Percentiles rank a stretch among this genome's conserved stretches.
Evolutionary conservation across 176 grass and related monocot species (phyloP).

Genomic region (Lolium multiflorum): DNA sequence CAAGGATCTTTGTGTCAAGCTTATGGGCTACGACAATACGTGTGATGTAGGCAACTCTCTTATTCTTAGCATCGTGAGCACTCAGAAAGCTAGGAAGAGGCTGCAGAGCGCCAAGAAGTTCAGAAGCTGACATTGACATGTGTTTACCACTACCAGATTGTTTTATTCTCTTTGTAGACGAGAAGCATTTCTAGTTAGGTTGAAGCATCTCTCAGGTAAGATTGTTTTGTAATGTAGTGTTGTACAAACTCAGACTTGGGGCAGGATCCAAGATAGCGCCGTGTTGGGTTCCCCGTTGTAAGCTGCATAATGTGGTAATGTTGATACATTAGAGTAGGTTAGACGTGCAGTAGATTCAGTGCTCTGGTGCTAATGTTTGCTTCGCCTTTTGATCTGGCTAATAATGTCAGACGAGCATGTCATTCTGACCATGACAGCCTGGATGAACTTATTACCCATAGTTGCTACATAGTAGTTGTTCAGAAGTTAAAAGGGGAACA

Average conservation of each 20-base stretch:
- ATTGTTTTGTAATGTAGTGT: not conserved
- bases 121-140: constrained; percentile 35
- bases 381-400: not conserved
- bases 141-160: not conserved
- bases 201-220: not conserved
- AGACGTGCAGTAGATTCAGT: not conserved
- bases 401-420: not conserved
- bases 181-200: constrained; percentile 18
- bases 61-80: constrained; percentile 66
- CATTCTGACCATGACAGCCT: not conserved
- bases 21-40: constrained; percentile 71
- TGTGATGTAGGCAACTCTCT: constrained; percentile 53
- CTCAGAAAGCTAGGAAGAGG: constrained; percentile 54
- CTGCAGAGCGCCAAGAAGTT: constrained; percentile 46
- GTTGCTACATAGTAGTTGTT: not conserved
- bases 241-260: constrained; percentile 2
- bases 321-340: not conserved
- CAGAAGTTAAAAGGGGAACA: not conserved
- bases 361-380: constrained; percentile 1
- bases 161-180: not conserved
- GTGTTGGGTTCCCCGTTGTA: not conserved
- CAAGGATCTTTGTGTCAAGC: constrained; percentile 65
- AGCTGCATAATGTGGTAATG: not conserved
- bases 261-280: not conserved
- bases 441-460: not conserved